A percentile compares a stretch with the other conserved stretches of the same genome.
Conservation (phyloP, 257 asterid species). For the Solanum boliviense region DNA sequence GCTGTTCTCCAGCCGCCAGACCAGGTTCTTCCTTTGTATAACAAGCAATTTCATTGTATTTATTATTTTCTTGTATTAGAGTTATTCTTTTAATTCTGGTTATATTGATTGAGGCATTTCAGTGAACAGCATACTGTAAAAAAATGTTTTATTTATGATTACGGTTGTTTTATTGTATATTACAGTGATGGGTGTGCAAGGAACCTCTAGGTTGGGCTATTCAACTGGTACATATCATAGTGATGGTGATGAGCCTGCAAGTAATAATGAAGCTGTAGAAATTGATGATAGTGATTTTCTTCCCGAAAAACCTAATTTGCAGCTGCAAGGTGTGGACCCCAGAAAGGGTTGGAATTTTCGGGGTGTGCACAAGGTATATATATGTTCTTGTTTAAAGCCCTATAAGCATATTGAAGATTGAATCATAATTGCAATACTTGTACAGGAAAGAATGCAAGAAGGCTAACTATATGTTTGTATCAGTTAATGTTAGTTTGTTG, state of each 20-base stretch:
- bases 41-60: not conserved
- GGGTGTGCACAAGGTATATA: conserved; percentile 88
- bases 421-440: not conserved
- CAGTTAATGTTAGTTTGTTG: not conserved
- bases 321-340: conserved; percentile 83
- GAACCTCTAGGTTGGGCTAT: conserved; percentile 35
- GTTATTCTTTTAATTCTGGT: not conserved
- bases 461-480: not conserved
- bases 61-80: not conserved
- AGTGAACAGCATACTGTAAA: conserved; percentile 1
- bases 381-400: not conserved
- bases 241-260: conserved; percentile 18
- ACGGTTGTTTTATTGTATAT: not conserved
- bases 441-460: not conserved
- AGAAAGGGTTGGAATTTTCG: conserved; percentile 84
- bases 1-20: conserved; percentile 12
- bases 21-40: conserved; percentile 27
- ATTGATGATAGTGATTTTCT: conserved; percentile 49
- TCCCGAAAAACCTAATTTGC: conserved; percentile 50
- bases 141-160: not conserved
- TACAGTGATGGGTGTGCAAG: conserved; percentile 33
- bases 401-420: not conserved
- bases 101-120: not conserved
- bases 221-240: conserved; percentile 37
- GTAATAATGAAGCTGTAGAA: conserved; percentile 7